These are phyloP conservation scores for Paragyromitra xinjiangensis DNA, from an alignment of 495 filamentous ascomycete genomes.

Conservation along the genomic window DNA sequence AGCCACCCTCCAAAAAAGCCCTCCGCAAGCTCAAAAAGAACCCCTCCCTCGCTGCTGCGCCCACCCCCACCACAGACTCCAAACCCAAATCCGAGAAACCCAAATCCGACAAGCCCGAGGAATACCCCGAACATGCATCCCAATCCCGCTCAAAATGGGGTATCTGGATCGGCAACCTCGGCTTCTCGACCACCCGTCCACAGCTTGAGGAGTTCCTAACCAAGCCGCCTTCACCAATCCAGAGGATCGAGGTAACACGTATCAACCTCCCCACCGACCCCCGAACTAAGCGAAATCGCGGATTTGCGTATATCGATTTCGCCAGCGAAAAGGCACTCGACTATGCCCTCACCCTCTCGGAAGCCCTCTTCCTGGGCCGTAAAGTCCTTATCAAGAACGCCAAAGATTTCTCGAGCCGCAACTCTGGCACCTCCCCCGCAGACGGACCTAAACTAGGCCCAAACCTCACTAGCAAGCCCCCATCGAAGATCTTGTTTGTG, in stretches of 20 bases:
- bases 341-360: conserved; percentile 78
- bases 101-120: conserved; percentile 45
- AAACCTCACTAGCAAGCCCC: conserved; percentile 65
- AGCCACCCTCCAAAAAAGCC: conserved; percentile 93
- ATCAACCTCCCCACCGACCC: conserved; percentile 76
- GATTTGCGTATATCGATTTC: conserved; percentile 97
- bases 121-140: conserved; percentile 56
- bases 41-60: conserved; percentile 58
- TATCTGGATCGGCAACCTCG: conserved; percentile 95
- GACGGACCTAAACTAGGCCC: conserved; percentile 49
- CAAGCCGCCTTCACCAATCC: conserved; percentile 64
- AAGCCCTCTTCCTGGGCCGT: conserved; percentile 77
- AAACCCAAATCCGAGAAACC: conserved; percentile 55
- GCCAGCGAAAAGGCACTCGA: conserved; percentile 70
- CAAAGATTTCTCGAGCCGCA: conserved; percentile 82
- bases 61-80: conserved; percentile 55
- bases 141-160: conserved; percentile 74
- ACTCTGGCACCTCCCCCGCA: conserved; percentile 62
- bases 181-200: conserved; percentile 75
- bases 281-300: conserved; percentile 69
- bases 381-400: conserved; percentile 90
- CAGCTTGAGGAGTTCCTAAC: conserved; percentile 80
- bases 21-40: conserved; percentile 79
- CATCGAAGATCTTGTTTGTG: conserved; percentile 83
- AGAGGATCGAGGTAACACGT: conserved; percentile 76